Evolutionary conservation across 768 basidiomycete genomes (phyloP), one percentile per base, ranked within the genome.

Genomic region (Tylopilus felleus): DNA sequence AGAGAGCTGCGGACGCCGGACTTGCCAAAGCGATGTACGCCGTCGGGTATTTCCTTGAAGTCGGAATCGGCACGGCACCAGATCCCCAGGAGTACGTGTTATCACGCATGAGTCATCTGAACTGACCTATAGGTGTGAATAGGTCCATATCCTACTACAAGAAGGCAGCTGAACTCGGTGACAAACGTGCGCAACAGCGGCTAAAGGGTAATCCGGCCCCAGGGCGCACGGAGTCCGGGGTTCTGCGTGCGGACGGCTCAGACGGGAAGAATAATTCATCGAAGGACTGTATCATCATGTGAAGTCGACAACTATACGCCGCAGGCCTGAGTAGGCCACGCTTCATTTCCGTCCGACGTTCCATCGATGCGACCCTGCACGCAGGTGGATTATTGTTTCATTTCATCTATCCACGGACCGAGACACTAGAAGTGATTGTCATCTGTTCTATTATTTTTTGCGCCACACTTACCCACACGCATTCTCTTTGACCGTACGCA

Each of bases 11-110:
- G 17, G 95, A 98, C 28, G 83, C 80, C 12, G 96, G 93, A 1
- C 79, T 99, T 14, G 81, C 85, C 5, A 99, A 99, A 70, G 97
- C 97, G 12, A 90, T 97, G 85, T 99, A 99, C 62, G 97, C 95
- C 21, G 87, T 95, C 1, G 97, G 97, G 2, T 99, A 99, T 75
- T 99, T 99, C 71, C 80, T 87, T 59, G 96, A 99, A 74, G 93
- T 96, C 43, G 96, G 95, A 36, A 92, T 94, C 55, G 92, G 92
- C 39, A 90, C 88, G 40, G 65, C 78, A 47, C 76, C 82, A 25
- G 84, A 83, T 72, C 74, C 80, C 63, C 71, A 76, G 47, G 86
- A 92, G 83, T 91, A 65, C 60, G 86, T 79, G 19, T 49, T 49
- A 56, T 52, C 53, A 29, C 47, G 16, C 47, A 51, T 52, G n/a